Conservation (phyloP, 495 filamentous ascomycete species). For the Penicillium atrosanguineum region DNA sequence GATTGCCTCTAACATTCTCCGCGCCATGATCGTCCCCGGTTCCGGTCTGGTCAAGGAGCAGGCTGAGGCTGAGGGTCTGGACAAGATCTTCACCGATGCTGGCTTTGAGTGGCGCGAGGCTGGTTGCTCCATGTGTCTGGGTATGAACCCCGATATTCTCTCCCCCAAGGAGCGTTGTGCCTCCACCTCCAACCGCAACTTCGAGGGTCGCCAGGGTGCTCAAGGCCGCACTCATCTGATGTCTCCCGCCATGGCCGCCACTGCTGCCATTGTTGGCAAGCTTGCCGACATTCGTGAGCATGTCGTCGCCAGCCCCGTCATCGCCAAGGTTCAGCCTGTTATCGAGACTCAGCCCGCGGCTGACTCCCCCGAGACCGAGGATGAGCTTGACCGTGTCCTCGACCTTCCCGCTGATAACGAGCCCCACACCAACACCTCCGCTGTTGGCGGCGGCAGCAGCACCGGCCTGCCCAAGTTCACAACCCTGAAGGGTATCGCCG, state of each 20-base stretch:
- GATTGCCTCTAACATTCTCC: slow-evolving; percentile 81
- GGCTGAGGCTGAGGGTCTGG: slow-evolving; percentile 87
- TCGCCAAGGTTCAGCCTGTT: slow-evolving; percentile 55
- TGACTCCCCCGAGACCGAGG: slow-evolving; percentile 74
- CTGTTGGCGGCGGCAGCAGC: slow-evolving; percentile 40
- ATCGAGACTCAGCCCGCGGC: slow-evolving; percentile 57
- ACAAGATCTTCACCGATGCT: slow-evolving; percentile 86
- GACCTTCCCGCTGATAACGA: slow-evolving; percentile 74
- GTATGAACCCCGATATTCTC: slow-evolving; percentile 99
- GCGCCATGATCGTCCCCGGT: slow-evolving; percentile 93
- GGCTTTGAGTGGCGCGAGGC: slow-evolving; percentile 99
- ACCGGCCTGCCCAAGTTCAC: slow-evolving; percentile 79
- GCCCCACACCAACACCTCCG: slow-evolving; percentile 55
- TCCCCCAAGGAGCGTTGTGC: slow-evolving; percentile 90
- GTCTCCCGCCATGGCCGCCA: slow-evolving; percentile 95
- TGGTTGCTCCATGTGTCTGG: slow-evolving; percentile 97
- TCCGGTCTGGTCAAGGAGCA: slow-evolving; percentile 93
- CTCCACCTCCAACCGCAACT: slow-evolving; percentile 95
- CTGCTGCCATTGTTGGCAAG: slow-evolving; percentile 84
- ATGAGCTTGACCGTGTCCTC: slow-evolving; percentile 69
- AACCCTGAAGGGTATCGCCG: slow-evolving; percentile 79
- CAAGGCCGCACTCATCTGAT: slow-evolving; percentile 92
- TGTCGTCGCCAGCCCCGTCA: slow-evolving; percentile 55
- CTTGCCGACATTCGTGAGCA: slow-evolving; percentile 87
- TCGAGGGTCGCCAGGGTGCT: slow-evolving; percentile 94